Percentiles rank a stretch among this genome's conserved stretches.
Conservation (phyloP, 2,329 filamentous ascomycete genomes). For the Nigrospora sphaerica region DNA sequence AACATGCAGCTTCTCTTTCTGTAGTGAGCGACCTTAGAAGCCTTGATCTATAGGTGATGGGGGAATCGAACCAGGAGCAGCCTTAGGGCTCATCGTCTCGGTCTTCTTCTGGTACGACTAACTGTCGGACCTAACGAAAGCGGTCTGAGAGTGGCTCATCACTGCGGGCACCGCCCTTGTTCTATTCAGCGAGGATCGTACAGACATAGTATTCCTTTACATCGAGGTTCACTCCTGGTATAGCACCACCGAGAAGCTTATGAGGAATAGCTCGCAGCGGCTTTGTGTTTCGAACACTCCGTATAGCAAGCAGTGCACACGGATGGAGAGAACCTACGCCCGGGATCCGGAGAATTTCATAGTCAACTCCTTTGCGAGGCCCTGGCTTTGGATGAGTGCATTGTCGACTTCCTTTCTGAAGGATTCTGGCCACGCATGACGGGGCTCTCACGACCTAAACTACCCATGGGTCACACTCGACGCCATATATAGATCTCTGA, state of each 20-base stretch:
- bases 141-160: constrained; percentile 2
- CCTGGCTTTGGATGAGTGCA: not conserved
- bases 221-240: constrained; percentile 7
- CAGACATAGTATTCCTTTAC: constrained; percentile 1
- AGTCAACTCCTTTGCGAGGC: not conserved
- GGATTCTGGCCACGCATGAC: constrained; percentile 1
- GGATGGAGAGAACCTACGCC: not conserved
- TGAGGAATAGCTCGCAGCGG: constrained; percentile 2
- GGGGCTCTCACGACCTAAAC: not conserved
- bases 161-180: not conserved
- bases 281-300: constrained; percentile 1
- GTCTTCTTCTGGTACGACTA: too few species aligned
- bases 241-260: not conserved
- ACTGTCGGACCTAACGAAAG: not conserved
- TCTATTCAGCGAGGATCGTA: constrained; percentile 1
- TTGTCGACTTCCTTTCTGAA: not conserved
- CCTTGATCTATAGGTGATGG: too few species aligned
- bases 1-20: not conserved
- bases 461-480: constrained; percentile 7
- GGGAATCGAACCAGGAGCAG: too few species aligned
- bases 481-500: constrained; percentile 2
- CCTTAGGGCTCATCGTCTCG: not conserved
- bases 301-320: constrained; percentile 2
- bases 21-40: too few species aligned
- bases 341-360: not conserved